These are phyloP conservation scores for Nakazawaea wickerhamii DNA, from an alignment of 805 yeast genomes.

Conservation along the genomic window DNA sequence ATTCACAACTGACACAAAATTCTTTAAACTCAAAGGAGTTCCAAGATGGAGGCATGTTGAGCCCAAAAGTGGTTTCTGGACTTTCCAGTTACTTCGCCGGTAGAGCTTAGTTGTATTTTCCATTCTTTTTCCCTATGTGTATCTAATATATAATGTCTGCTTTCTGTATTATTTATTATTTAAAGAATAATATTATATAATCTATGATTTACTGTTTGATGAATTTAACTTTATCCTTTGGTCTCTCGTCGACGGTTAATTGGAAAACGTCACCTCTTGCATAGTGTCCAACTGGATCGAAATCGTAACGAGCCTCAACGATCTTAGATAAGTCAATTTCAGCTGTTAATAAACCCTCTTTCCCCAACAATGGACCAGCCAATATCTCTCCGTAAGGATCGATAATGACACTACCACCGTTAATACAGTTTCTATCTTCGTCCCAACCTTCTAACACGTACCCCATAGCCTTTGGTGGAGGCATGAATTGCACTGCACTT, in stretches of 20 bases:
- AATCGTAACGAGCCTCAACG: conserved; percentile 34
- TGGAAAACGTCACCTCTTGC: conserved; percentile 38
- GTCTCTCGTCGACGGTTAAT: conserved; percentile 33
- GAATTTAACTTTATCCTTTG: conserved; percentile 14
- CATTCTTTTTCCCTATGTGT: not conserved
- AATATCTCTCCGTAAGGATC: conserved; percentile 38
- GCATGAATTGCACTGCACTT: conserved; percentile 36
- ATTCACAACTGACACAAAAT: conserved; percentile 6
- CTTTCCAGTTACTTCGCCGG: not conserved
- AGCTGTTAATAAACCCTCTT: conserved; percentile 35
- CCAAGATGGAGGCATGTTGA: conserved; percentile 6
- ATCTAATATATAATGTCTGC: not conserved
- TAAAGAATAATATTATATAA: too few relatives aligned
- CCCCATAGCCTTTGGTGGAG: conserved; percentile 21
- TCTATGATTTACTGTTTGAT: not conserved
- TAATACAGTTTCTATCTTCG: conserved; percentile 27
- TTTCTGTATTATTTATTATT: not conserved
- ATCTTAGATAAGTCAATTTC: conserved; percentile 34
- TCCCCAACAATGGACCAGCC: conserved; percentile 37
- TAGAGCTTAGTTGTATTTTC: not conserved
- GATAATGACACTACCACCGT: conserved; percentile 36
- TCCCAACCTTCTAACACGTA: conserved; percentile 26
- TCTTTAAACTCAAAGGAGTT: conserved; percentile 2
- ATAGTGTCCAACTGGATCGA: conserved; percentile 40
- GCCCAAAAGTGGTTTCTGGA: not conserved